phyloP scores from a whole-genome alignment of 2,329 filamentous ascomycete species.

The Penicillium griseofulvum region DNA sequence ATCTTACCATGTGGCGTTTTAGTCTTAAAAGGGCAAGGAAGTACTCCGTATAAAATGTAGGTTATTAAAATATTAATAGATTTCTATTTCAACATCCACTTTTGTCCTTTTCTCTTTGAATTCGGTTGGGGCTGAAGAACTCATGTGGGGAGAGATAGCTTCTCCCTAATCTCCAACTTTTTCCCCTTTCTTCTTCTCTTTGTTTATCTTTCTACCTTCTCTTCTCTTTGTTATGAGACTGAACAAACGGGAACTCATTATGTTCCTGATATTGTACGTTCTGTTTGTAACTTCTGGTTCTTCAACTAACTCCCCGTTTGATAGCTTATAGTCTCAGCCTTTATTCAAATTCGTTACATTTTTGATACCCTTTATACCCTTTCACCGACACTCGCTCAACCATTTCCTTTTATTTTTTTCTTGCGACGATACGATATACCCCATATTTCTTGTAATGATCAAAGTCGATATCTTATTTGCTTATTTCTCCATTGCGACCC shows the following conservation, averaged over 20 bases:
- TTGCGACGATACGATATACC: conserved; percentile 5
- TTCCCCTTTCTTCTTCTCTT: neutral
- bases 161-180: neutral
- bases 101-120: too few species aligned
- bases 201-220: neutral
- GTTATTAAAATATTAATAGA: too few species aligned
- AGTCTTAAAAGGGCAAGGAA: too few species aligned
- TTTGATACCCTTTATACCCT: conserved; percentile 3
- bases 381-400: conserved; percentile 17
- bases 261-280: conserved; percentile 17
- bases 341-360: conserved; percentile 16
- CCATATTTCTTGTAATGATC: conserved; percentile 23
- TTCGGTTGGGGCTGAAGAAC: neutral
- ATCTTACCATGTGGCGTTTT: too few species aligned
- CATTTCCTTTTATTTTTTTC: neutral
- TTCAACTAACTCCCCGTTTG: conserved; percentile 18
- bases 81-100: too few species aligned
- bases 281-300: conserved; percentile 8
- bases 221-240: conserved; percentile 8
- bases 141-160: conserved; percentile 3
- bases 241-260: conserved; percentile 21
- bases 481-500: neutral
- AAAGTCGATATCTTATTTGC: neutral
- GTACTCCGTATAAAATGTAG: too few species aligned
- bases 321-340: conserved; percentile 16